These are phyloP conservation scores for Vitis hybrid DNA, from an alignment of 177 flowering plant species.

Conservation along the genomic window DNA sequence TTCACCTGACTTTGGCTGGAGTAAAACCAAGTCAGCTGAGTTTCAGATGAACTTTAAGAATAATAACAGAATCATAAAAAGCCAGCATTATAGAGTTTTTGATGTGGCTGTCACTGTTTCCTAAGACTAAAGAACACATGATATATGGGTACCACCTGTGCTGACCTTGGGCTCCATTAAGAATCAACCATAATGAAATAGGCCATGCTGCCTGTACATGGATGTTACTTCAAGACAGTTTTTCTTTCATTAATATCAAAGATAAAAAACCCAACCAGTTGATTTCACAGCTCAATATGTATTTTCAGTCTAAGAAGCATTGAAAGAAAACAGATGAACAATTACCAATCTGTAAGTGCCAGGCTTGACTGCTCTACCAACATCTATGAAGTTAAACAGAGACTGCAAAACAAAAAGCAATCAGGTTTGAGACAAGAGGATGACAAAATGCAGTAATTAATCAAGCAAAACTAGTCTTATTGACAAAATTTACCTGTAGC, in stretches of 20 bases:
- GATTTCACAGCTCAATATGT: no score
- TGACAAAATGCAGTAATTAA: not conserved
- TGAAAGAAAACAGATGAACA: not conserved
- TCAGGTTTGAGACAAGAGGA: slow-evolving; percentile 2
- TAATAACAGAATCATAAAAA: no score
- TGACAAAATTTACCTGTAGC: slow-evolving; percentile 51
- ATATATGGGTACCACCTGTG: no score
- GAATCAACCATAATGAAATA: no score
- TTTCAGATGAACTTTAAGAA: no score
- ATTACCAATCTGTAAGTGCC: slow-evolving; percentile 91
- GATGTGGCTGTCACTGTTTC: no score
- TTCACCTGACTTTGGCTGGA: no score
- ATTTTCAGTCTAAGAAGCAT: not conserved
- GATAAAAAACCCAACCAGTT: not conserved
- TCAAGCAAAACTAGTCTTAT: not conserved
- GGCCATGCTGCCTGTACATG: no score
- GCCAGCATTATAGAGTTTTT: no score
- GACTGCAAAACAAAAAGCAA: slow-evolving; percentile 46
- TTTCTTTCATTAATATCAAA: not conserved
- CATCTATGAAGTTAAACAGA: slow-evolving; percentile 83
- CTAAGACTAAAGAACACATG: no score
- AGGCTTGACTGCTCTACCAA: slow-evolving; percentile 73
- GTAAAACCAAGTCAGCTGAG: no score
- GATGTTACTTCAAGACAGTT: not conserved
- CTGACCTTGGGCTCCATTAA: no score